These are phyloP conservation scores for Bisporella sp. DNA, from an alignment of 2,329 filamentous ascomycete genomes.

Conservation along the genomic window DNA sequence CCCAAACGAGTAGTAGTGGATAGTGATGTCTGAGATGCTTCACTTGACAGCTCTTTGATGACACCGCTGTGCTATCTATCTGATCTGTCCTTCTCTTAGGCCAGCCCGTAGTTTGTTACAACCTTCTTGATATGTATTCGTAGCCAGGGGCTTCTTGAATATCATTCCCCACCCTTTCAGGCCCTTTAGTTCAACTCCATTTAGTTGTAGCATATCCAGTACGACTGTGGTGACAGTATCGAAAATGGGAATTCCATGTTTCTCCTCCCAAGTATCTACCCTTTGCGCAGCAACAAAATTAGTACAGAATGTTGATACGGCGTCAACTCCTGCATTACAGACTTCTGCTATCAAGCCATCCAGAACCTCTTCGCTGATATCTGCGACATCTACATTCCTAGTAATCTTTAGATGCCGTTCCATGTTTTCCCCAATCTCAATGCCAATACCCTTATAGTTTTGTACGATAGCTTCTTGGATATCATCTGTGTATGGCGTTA, in stretches of 20 bases:
- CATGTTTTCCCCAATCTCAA: constrained; percentile 27
- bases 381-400: constrained; percentile 33
- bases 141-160: constrained; percentile 14
- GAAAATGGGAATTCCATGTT: constrained; percentile 30
- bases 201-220: constrained; percentile 32
- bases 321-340: constrained; percentile 21
- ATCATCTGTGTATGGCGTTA: constrained; percentile 36
- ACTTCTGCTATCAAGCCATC: constrained; percentile 16
- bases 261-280: constrained; percentile 32
- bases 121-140: not conserved
- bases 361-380: constrained; percentile 27
- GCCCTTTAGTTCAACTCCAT: constrained; percentile 23
- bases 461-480: constrained; percentile 32
- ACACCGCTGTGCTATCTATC: no score
- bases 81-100: no score
- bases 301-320: constrained; percentile 36
- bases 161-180: constrained; percentile 31
- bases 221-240: constrained; percentile 37
- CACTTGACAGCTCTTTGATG: no score
- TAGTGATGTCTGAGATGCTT: no score
- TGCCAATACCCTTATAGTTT: constrained; percentile 29
- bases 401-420: constrained; percentile 27
- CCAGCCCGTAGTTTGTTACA: no score
- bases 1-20: no score
- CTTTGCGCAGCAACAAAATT: constrained; percentile 35